phyloP scores from a whole-genome alignment of 2,329 filamentous ascomycete species.

The Beauveria caledonica region DNA sequence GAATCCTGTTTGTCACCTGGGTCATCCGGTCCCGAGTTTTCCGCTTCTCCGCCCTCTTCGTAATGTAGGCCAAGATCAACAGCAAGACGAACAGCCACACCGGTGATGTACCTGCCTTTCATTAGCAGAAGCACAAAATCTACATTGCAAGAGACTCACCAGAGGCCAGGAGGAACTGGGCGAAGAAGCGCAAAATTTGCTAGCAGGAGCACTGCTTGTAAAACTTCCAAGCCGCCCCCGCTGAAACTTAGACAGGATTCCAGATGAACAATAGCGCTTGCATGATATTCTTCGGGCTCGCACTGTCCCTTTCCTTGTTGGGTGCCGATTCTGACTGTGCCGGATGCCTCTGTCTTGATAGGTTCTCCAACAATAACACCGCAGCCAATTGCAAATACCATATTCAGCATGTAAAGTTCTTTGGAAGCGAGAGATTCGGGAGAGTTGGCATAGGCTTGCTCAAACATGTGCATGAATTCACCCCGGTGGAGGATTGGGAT shows the following conservation, averaged over 20 bases:
- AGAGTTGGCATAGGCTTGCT: slow-evolving; percentile 66
- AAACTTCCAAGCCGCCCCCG: slow-evolving; percentile 82
- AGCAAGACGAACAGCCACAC: slow-evolving; percentile 81
- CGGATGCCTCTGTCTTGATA: slow-evolving; percentile 38
- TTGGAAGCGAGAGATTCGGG: slow-evolving; percentile 60
- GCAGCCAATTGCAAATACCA: slow-evolving; percentile 92
- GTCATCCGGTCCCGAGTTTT: slow-evolving; percentile 36
- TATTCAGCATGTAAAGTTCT: slow-evolving; percentile 91
- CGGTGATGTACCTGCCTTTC: slow-evolving; percentile 68
- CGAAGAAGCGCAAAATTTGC: slow-evolving; percentile 86
- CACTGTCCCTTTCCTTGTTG: slow-evolving; percentile 25
- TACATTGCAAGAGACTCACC: slow-evolving; percentile 39
- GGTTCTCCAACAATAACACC: slow-evolving; percentile 76
- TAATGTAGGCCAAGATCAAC: slow-evolving; percentile 89
- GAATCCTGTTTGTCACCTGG: slow-evolving; percentile 15
- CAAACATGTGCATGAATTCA: slow-evolving; percentile 84
- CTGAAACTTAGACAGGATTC: slow-evolving; percentile 79
- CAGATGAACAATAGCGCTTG: slow-evolving; percentile 84
- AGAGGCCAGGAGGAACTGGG: slow-evolving; percentile 85
- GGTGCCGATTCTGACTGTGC: slow-evolving; percentile 21
- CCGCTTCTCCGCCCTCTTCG: slow-evolving; percentile 67
- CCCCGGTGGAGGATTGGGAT: slow-evolving; percentile 84
- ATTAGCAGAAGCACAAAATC: neutral
- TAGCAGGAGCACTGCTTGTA: slow-evolving; percentile 85
- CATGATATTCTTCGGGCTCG: slow-evolving; percentile 85